Evolutionary conservation across 345 rosid species (phyloP).

Genomic region (Carallia brachiata): DNA sequence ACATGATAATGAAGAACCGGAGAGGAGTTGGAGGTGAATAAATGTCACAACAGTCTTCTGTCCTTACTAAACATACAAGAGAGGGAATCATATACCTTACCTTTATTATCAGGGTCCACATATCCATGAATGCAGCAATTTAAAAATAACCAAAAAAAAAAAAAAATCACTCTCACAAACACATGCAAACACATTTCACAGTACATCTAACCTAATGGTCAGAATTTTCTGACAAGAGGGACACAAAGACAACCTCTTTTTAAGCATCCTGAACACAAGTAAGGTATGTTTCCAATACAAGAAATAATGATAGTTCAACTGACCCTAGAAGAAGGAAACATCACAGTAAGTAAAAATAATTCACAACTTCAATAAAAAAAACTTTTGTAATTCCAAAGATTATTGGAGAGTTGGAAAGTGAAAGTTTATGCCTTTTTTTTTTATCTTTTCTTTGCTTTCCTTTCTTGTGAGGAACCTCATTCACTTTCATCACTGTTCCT

Average conservation of each 20-base stretch:
- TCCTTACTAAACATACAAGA: too few species aligned
- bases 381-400: background rate
- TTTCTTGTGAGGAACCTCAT: background rate
- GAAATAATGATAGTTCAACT: conserved; percentile 38
- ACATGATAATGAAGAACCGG: too few species aligned
- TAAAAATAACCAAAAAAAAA: too few species aligned
- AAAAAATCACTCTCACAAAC: too few species aligned
- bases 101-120: conserved; percentile 15
- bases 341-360: background rate
- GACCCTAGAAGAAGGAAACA: conserved; percentile 19
- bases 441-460: background rate
- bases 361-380: background rate
- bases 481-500: background rate
- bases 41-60: too few species aligned
- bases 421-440: background rate
- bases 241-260: conserved; percentile 16
- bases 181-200: background rate
- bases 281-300: conserved; percentile 44
- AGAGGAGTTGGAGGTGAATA: too few species aligned
- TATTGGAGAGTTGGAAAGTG: background rate
- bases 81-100: conserved; percentile 17
- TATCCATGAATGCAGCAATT: conserved; percentile 9
- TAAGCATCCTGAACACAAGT: conserved; percentile 20
- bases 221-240: conserved; percentile 8
- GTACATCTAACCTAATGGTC: conserved; percentile 14